Evolutionary conservation across 352 stramenopile genomes (phyloP).

Genomic region (Globisporangium nodosum): DNA sequence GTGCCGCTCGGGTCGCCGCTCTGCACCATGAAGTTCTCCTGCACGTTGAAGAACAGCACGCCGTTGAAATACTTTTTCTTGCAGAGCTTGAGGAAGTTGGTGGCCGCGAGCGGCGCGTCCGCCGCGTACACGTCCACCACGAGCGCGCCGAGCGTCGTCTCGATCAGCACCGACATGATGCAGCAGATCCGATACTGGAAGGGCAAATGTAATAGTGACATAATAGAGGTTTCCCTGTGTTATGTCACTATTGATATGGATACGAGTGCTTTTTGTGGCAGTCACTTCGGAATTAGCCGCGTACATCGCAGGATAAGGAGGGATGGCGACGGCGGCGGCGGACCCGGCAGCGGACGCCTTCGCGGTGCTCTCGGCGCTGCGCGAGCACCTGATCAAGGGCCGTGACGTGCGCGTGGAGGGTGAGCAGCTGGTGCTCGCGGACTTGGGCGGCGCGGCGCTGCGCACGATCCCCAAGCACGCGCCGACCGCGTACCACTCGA

Average conservation of each 20-base stretch:
- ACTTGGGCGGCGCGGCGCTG: slow-evolving; percentile 42
- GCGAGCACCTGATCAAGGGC: slow-evolving; percentile 71
- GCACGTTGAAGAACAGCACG: slow-evolving; percentile 94
- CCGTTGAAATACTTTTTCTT: slow-evolving; percentile 94
- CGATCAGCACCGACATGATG: slow-evolving; percentile 90
- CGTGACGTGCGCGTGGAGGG: slow-evolving; percentile 48
- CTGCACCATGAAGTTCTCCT: slow-evolving; percentile 94
- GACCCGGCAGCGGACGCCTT: slow-evolving; percentile 18
- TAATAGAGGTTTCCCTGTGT: too few species aligned
- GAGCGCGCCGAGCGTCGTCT: slow-evolving; percentile 88
- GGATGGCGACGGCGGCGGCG: background rate
- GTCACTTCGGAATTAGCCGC: too few species aligned
- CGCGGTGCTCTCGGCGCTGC: slow-evolving; percentile 39
- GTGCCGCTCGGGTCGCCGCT: slow-evolving; percentile 89
- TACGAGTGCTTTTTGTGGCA: too few species aligned
- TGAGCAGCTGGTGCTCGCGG: slow-evolving; percentile 56
- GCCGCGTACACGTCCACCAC: slow-evolving; percentile 91
- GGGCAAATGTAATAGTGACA: background rate
- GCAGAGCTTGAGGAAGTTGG: slow-evolving; percentile 96
- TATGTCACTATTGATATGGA: too few species aligned
- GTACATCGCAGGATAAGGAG: too few species aligned
- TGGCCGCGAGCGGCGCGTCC: slow-evolving; percentile 69
- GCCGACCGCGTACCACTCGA: slow-evolving; percentile 74
- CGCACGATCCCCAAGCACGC: slow-evolving; percentile 54
- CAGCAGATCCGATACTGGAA: too few species aligned